Evolutionary conservation across 371 early-diverging fungal genomes (phyloP).

Genomic region (Syncephalastrum monosporum): DNA sequence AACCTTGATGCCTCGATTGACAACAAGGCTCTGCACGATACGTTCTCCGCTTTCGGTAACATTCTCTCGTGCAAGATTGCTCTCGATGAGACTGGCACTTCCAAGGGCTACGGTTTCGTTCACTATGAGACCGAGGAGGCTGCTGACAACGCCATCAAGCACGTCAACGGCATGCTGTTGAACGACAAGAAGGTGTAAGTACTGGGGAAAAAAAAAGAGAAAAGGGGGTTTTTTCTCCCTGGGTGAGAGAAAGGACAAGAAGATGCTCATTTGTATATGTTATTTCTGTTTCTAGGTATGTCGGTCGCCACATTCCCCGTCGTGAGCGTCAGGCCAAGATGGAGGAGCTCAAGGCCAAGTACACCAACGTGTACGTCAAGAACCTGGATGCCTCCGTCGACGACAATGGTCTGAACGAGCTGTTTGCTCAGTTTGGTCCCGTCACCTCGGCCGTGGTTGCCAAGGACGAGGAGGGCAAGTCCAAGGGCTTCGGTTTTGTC

Average conservation of each 20-base stretch:
- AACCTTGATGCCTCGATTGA: conserved; percentile 97
- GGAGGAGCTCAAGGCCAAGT: conserved; percentile 88
- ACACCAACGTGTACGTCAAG: conserved; percentile 99
- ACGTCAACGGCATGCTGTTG: conserved; percentile 98
- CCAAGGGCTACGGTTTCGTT: conserved; percentile 98
- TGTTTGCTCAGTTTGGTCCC: conserved; percentile 87
- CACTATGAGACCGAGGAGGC: conserved; percentile 97
- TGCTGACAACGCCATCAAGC: conserved; percentile 96
- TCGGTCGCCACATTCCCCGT: conserved; percentile 90
- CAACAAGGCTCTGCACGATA: conserved; percentile 98
- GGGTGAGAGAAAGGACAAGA: background rate
- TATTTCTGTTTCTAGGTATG: conserved; percentile 44
- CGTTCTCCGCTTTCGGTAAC: conserved; percentile 98
- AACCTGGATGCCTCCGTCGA: conserved; percentile 87
- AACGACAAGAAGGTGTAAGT: conserved; percentile 91
- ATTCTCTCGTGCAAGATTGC: conserved; percentile 99
- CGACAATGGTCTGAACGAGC: conserved; percentile 78
- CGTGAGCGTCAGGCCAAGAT: conserved; percentile 93
- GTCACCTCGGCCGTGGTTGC: conserved; percentile 83
- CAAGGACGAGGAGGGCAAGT: conserved; percentile 78
- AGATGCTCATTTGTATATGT: background rate
- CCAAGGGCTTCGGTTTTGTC: conserved; percentile 96
- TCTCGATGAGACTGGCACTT: conserved; percentile 78
- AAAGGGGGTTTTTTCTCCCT: too few relatives aligned
- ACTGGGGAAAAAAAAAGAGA: background rate